These are phyloP conservation scores for Hamamelis virginiana DNA, from an alignment of 164 flowering plant genomes.

Conservation along the genomic window DNA sequence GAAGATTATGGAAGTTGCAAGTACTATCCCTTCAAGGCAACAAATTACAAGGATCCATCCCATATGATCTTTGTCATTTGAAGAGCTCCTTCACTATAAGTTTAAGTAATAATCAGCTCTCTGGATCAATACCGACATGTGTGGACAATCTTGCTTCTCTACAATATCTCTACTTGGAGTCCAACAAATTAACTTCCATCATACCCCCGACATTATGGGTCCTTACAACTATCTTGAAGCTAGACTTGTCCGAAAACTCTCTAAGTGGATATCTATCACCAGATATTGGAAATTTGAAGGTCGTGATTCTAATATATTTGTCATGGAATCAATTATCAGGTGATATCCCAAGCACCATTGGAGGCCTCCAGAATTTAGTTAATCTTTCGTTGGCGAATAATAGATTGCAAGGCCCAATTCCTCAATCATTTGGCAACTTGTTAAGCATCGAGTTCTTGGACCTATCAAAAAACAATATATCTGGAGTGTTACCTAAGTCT, in stretches of 20 bases:
- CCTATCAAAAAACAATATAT: slow-evolving; percentile 28
- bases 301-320: background rate
- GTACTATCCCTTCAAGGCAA: slow-evolving; percentile 12
- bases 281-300: slow-evolving; percentile 13
- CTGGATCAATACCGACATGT: slow-evolving; percentile 18
- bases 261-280: slow-evolving; percentile 15
- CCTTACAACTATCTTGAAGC: slow-evolving; percentile 1
- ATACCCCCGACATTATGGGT: slow-evolving; percentile 19
- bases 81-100: slow-evolving; percentile 4
- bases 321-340: slow-evolving; percentile 18
- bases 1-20: slow-evolving; percentile 14
- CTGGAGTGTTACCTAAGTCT: slow-evolving; percentile 36
- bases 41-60: slow-evolving; percentile 17
- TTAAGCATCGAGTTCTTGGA: slow-evolving; percentile 29
- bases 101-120: slow-evolving; percentile 15
- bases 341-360: slow-evolving; percentile 14
- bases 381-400: slow-evolving; percentile 22
- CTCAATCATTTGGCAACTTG: slow-evolving; percentile 27
- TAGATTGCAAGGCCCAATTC: slow-evolving; percentile 26
- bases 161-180: background rate
- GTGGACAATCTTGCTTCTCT: slow-evolving; percentile 21
- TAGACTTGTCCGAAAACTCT: slow-evolving; percentile 20
- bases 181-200: slow-evolving; percentile 15
- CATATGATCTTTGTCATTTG: slow-evolving; percentile 15
- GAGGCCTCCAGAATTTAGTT: slow-evolving; percentile 12